A percentile compares a stretch with the other conserved stretches of the same genome.
Evolutionary conservation across 352 stramenopile genomes (phyloP).

Genomic region (Elongisporangium prolatum): DNA sequence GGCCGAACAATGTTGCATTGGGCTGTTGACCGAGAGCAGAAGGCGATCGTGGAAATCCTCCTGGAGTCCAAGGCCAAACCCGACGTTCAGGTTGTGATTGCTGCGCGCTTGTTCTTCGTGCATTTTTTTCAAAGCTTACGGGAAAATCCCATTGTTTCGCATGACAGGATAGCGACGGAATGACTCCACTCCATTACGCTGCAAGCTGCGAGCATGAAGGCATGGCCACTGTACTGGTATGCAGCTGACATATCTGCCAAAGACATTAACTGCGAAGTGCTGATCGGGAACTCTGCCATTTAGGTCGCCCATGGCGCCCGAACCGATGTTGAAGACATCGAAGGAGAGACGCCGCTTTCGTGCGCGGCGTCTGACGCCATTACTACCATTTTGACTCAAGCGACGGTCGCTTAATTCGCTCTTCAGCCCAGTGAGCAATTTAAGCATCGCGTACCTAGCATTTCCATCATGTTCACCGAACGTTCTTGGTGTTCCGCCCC

Average conservation of each 20-base stretch:
- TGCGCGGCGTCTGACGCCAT: slow-evolving; percentile 35
- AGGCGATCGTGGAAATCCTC: slow-evolving; percentile 41
- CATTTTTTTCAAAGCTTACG: slow-evolving; percentile 7
- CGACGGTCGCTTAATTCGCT: background rate
- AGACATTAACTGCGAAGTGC: background rate
- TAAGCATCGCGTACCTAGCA: background rate
- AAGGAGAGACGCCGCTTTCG: slow-evolving; percentile 57
- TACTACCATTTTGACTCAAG: slow-evolving; percentile 31
- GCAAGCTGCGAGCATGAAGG: slow-evolving; percentile 66
- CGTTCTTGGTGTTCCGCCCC: background rate
- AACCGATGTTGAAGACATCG: slow-evolving; percentile 53
- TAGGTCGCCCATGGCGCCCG: slow-evolving; percentile 61
- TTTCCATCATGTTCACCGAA: background rate
- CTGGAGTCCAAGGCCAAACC: slow-evolving; percentile 45
- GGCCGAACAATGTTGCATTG: slow-evolving; percentile 81
- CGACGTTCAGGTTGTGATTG: slow-evolving; percentile 41
- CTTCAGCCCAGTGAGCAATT: background rate
- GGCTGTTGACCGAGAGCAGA: slow-evolving; percentile 68
- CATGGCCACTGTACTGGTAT: slow-evolving; percentile 58
- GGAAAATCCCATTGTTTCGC: slow-evolving; percentile 4
- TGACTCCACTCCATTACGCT: slow-evolving; percentile 77
- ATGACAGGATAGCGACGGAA: slow-evolving; percentile 61
- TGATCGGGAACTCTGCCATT: slow-evolving; percentile 1
- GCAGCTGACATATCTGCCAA: slow-evolving; percentile 1
- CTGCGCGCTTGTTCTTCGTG: too few species aligned